Base-by-base conservation (phyloP, 768 basidiomycete species). In the Neoboletus magnificus region DNA sequence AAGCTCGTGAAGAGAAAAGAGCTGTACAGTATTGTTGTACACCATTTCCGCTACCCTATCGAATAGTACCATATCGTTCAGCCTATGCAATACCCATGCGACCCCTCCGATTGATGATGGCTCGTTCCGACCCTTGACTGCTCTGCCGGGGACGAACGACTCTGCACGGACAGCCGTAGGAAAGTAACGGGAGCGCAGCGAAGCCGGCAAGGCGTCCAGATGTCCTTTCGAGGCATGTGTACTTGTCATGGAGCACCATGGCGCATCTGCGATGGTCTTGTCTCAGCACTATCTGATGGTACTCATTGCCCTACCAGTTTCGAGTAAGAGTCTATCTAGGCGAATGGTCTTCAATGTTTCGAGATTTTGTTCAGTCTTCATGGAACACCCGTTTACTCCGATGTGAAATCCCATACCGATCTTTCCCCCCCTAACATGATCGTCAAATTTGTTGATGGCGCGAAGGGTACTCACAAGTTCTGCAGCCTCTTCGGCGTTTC, bases 121-220 rank as follows among this genome's bases (percentile, higher is more conserved):
- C 63, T 93, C 91, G 61, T 87, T 90, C 40, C 91, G 76, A 4
- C 89, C 87, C 70, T 91, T 92, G 41, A 91, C 84, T 3, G 82
- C 74, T 57, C 78, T 81, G 1, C 84, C 87, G 11, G 62, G 60
- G 23, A 77, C 73, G 64, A 86, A 90, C 1, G 77, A 76, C 52
- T 89, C 84, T 2, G 82, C 77, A 50, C 82, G 80, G 30, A 74
- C 79, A 3, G 77, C 70, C 1, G 69, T 68, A 1, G 85, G 83
- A 54, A 82, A 76, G 66, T 82, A 89, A 15, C 78, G 62, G 2
- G 73, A 62, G 35, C 74, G 77, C 23, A 85, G 71, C 11, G 72
- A 54, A 1, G 73, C 51, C 0, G 84, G 82, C 29, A 89, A 69
- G 18, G 73, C 72, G 10, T 76, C 70, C 2, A 87, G 66, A 59